Base-by-base conservation (phyloP, 805 yeast genomes). In the Starmerella tilneyi region DNA sequence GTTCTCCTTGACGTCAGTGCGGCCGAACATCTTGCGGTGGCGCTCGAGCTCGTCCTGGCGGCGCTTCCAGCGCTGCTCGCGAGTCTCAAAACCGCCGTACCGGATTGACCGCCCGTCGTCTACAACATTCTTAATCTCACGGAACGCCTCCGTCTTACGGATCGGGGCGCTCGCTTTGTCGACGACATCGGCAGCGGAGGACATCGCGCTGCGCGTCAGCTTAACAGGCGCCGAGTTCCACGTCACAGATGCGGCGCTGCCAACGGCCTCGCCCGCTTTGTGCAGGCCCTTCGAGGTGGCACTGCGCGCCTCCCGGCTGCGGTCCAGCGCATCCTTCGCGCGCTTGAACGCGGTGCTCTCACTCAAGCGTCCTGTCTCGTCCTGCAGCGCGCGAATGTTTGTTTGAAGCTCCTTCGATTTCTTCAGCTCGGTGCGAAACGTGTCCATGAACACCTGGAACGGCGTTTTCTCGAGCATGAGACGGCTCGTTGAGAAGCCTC, bases 201-300 rank as follows among this genome's bases (percentile, higher is more conserved):
- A 74, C n/a, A 85, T 89, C 0, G 86, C 85, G 35, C 76, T 72
- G 58, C 97, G 75, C n/a, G 95, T 88, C 40, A 80, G 81, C 62
- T 80, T 78, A 49, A 94, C 92, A 34, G 89, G 83, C 20, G 92
- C 84, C 1, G 96, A 85, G 50, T 92, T 96, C 98, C 98, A 92
- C 1, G 96, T 96, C 48, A 79, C 81, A 31, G 74, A 70, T 4
- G 96, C 97, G 36, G 79, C 94, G 47, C 74, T 80, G 44, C 96
- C 97, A 28, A 92, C 85, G 31, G 79, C 89, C 57, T 82, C 84
- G n/a, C 96, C 96, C 5, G 97, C 92, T 65, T 82, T 83, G 57
- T 77, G 75, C 45, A 84, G 75, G 34, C 85, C 81, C 61, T 82
- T 76, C 12, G 82, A 79, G 6, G 79, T 74, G 30, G 82, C 82